Conservation (phyloP, 495 filamentous ascomycete species). For the Stereocaulon alpinum region DNA sequence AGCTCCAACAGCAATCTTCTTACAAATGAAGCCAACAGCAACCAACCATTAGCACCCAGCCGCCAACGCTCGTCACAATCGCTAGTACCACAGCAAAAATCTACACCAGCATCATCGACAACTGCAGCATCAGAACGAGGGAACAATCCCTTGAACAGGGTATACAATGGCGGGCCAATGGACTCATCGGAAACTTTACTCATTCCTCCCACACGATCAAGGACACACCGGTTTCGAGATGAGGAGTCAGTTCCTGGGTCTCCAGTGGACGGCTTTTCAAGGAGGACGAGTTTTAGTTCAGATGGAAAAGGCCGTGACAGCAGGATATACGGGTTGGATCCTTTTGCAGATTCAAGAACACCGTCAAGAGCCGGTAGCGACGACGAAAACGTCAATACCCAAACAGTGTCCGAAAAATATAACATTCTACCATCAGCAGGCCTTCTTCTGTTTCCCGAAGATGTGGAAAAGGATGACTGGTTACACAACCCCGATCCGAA, state of each 20-base stretch:
- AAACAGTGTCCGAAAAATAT: constrained; percentile 70
- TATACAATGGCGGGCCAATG: constrained; percentile 32
- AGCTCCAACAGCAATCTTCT: constrained; percentile 46
- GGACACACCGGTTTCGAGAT: constrained; percentile 35
- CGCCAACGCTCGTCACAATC: constrained; percentile 31
- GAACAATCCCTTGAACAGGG: constrained; percentile 15
- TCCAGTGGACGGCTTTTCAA: constrained; percentile 37
- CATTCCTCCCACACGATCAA: constrained; percentile 39
- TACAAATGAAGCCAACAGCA: constrained; percentile 25
- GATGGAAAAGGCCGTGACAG: constrained; percentile 46
- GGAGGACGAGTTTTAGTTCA: constrained; percentile 54
- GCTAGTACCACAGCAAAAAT: constrained; percentile 28
- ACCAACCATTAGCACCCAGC: constrained; percentile 27
- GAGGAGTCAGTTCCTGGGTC: constrained; percentile 35
- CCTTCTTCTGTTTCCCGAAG: constrained; percentile 60
- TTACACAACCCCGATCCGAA: constrained; percentile 62
- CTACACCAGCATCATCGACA: constrained; percentile 20
- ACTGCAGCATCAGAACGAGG: constrained; percentile 18
- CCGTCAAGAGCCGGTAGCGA: constrained; percentile 54
- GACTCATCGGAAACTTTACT: constrained; percentile 53
- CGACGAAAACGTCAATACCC: constrained; percentile 58
- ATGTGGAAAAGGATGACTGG: constrained; percentile 71
- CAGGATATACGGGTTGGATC: constrained; percentile 30
- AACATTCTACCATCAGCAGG: constrained; percentile 66
- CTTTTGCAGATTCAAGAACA: constrained; percentile 46